Conservation (phyloP, 208 protist species). For the Trypanosoma rangeli region DNA sequence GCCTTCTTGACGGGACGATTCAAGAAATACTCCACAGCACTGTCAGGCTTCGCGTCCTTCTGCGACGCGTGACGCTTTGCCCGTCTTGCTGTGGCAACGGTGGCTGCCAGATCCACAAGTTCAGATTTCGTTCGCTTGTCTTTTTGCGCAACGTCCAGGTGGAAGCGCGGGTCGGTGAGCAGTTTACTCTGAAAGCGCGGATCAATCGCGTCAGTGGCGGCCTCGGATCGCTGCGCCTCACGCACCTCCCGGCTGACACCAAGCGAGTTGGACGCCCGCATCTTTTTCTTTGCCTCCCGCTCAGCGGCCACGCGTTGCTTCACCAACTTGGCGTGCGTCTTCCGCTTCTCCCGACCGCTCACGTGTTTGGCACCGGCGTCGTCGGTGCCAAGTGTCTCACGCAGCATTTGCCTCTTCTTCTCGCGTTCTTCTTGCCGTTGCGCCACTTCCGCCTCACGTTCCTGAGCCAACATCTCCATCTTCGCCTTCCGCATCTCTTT, state of each 20-base stretch:
- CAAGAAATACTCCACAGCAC: slow-evolving; percentile 78
- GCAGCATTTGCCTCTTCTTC: slow-evolving; percentile 51
- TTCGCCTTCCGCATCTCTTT: slow-evolving; percentile 89
- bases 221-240: slow-evolving; percentile 38
- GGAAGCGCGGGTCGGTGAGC: slow-evolving; percentile 83
- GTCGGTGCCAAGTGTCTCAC: slow-evolving; percentile 53
- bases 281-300: slow-evolving; percentile 65
- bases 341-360: slow-evolving; percentile 74
- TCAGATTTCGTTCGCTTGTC: slow-evolving; percentile 68
- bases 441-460: slow-evolving; percentile 61
- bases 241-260: slow-evolving; percentile 55
- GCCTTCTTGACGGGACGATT: slow-evolving; percentile 26
- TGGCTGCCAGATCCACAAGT: slow-evolving; percentile 65
- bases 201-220: slow-evolving; percentile 65
- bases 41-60: slow-evolving; percentile 27
- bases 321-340: slow-evolving; percentile 63
- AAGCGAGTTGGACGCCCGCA: slow-evolving; percentile 57
- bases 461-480: slow-evolving; percentile 66
- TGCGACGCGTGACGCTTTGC: slow-evolving; percentile 29
- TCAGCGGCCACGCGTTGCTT: slow-evolving; percentile 71
- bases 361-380: slow-evolving; percentile 45
- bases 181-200: slow-evolving; percentile 80
- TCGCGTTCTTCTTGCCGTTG: slow-evolving; percentile 39
- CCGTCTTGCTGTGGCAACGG: slow-evolving; percentile 67
- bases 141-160: slow-evolving; percentile 74